These are phyloP conservation scores for Rhododendron vialii DNA, from an alignment of 148 eudicot species.

Conservation along the genomic window DNA sequence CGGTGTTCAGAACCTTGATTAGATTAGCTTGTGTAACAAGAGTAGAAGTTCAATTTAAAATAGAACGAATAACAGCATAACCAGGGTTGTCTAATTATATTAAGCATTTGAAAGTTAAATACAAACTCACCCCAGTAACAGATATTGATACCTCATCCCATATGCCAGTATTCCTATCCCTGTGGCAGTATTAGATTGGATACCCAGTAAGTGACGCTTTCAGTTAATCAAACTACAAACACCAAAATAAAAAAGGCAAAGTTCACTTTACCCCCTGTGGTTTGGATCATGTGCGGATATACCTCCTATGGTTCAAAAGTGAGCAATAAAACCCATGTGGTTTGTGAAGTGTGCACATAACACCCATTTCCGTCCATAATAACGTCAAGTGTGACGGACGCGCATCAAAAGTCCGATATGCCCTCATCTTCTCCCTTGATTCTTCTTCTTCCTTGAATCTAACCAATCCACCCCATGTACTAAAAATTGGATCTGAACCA, in stretches of 20 bases:
- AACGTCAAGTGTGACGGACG: no score
- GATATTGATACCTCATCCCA: conserved; percentile 97
- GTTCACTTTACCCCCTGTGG: no score
- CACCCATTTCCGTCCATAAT: no score
- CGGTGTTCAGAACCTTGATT: neutral
- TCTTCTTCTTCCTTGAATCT: no score
- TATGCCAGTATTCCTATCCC: conserved; percentile 99
- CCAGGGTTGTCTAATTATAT: neutral
- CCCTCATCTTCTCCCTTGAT: no score
- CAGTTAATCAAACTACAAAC: neutral
- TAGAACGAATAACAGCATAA: neutral
- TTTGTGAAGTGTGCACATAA: no score
- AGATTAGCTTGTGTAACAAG: neutral
- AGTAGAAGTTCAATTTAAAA: neutral
- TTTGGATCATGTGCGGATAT: no score
- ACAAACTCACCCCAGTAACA: conserved; percentile 76
- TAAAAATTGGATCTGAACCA: no score
- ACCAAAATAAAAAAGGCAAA: neutral
- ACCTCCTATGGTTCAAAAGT: no score
- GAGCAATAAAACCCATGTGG: no score
- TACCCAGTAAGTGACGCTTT: conserved; percentile 1
- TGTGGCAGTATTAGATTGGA: conserved; percentile 23
- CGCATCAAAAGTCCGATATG: no score
- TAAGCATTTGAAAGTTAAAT: neutral
- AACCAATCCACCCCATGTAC: no score